Base-by-base conservation (phyloP, 441 rosid species). In the Populus hybrid region DNA sequence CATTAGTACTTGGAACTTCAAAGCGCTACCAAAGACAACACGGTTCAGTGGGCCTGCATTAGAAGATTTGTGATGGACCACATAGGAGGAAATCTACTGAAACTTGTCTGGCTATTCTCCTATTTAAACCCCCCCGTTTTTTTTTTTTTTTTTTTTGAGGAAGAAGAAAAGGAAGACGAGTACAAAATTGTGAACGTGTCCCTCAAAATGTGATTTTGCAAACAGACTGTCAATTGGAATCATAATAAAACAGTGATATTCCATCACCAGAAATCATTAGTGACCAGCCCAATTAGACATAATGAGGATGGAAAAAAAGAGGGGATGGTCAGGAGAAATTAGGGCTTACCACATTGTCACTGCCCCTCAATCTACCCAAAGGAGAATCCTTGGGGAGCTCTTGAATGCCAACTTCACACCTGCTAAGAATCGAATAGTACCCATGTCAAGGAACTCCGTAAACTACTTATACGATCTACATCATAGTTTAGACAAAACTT, bases 351-450 rank as follows among this genome's bases (percentile, higher is more conserved):
- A 92, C 91, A 53, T 95, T 95, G 82, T 95, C 99, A 76, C 98
- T 91, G 86, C 99, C 99, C 82, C 90, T 87, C 87, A 94, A 77
- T 82, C 99, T 87, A 80, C 99, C 99, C 86, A 95, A 75, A 69
- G 99, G 84, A 5, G 97, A 94, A 76, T 87, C 88, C 85, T 82
- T 90, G 3, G 97, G 81, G 74, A 95, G 91, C 83, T 95, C 99
- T 87, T 91, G 90, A 82, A 95, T 89, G 64, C 99, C 99, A 78
- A 95, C 99, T 74, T 89, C 89, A 83, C 94, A 91, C 74, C 98
- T 95, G 80, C 80, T 73, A 77, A 82, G 64, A 73, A 69, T 78
- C 63, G 50, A 74, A 50, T 4, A 26, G 36, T 65, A 12, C 59
- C 42, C 75, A 64, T 61, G 35, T 56, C 29, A 83, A 68, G 56